phyloP scores from a whole-genome alignment of 371 early-diverging fungal genomes.

The Coelomomyces lativittatus region DNA sequence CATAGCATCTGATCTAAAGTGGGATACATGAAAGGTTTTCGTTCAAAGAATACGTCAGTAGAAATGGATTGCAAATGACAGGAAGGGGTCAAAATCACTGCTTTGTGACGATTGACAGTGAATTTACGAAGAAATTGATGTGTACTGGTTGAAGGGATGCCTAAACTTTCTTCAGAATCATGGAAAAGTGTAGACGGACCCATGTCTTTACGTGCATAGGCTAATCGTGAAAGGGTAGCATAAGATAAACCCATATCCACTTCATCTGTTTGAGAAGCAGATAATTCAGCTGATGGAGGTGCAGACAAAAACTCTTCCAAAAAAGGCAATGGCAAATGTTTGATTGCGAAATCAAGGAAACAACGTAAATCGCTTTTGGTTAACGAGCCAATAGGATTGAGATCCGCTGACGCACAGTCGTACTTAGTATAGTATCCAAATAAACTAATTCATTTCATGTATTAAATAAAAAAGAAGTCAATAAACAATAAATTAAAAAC shows the following conservation, averaged over 20 bases:
- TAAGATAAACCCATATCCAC: conserved; percentile 95
- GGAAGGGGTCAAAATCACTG: conserved; percentile 85
- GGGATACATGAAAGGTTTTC: conserved; percentile 88
- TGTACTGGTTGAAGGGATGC: conserved; percentile 32
- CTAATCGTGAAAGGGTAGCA: conserved; percentile 73
- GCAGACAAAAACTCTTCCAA: conserved; percentile 66
- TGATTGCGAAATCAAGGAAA: conserved; percentile 55
- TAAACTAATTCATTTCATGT: no score
- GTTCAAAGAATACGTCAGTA: conserved; percentile 88
- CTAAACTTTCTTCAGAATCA: conserved; percentile 26
- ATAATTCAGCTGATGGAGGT: conserved; percentile 83
- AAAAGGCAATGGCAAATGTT: conserved; percentile 47
- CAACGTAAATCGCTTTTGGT: conserved; percentile 70
- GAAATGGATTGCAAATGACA: conserved; percentile 89
- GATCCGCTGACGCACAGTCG: conserved; percentile 90
- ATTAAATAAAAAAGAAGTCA: background rate
- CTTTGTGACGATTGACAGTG: conserved; percentile 91
- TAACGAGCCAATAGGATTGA: conserved; percentile 91
- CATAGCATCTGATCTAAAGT: no score
- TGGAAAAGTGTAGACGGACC: conserved; percentile 80
- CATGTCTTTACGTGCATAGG: conserved; percentile 75
- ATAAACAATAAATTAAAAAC: background rate
- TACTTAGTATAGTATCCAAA: conserved; percentile 95
- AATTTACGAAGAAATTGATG: conserved; percentile 87
- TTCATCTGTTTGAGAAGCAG: conserved; percentile 42